Evolutionary conservation across 768 basidiomycete species (phyloP), one percentile per base, ranked within the genome.

Genomic region (Vararia minispora): DNA sequence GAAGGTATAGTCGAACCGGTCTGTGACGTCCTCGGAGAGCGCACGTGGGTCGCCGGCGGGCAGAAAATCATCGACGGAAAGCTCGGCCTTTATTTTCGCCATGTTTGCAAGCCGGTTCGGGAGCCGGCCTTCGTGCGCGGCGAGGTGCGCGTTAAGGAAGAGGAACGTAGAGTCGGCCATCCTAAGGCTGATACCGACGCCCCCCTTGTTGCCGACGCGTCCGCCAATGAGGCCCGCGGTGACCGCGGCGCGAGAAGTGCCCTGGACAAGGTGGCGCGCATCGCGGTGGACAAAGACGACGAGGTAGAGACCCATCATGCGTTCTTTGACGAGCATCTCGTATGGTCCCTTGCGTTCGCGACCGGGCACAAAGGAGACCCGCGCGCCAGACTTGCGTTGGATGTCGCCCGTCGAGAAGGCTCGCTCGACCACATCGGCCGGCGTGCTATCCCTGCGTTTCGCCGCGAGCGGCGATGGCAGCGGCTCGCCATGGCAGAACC

Each of bases 161-260:
- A 97, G 65, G 31, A 95, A 68, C 0, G 87, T 82, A 17, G 74
- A 79, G n/a, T 79, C 81, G 33, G 74, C 77, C 14, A 97, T 64
- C 47, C 89, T 80, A 30, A 94, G 58, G 43, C 82, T 85, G 45
- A 95, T 80, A n/a, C 87, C 91, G 18, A 92, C 86, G 12, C 83
- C 87, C 1, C 92, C 75, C 54, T 97, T 97, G 55, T 97, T 97
- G 5, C 92, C 92, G 2, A 95, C 68, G 33, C 92, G 63, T 0
- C 92, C 92, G 3, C 88, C 88, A 20, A 94, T 86, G 17, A 95
- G 63, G 4, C 92, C 92, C 12, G 92, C 74, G 1, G 90, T 82
- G 1, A 97, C 92, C 14, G 77, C 75, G 11, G 82, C 80, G 47
- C 79, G 84, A 4, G 85, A 87, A 10, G 69, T 74, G 12, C 82